phyloP scores from a whole-genome alignment of 768 basidiomycete species.

The Termitomyces sp. region DNA sequence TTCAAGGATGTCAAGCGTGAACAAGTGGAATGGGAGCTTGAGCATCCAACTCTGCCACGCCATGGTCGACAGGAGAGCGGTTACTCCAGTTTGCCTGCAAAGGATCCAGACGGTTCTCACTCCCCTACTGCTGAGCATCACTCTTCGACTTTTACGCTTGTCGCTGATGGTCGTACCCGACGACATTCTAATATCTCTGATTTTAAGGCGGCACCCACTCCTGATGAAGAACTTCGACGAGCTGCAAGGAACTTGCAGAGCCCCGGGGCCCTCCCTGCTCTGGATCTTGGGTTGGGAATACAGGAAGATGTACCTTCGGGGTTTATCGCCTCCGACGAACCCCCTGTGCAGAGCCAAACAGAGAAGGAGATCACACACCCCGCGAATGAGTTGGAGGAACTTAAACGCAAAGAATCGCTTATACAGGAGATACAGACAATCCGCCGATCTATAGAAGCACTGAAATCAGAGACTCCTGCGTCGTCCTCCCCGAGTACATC shows the following conservation, averaged over 20 bases:
- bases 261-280: conserved; percentile 54
- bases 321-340: conserved; percentile 51
- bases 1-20: conserved; percentile 64
- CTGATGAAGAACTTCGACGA: conserved; percentile 56
- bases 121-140: conserved; percentile 46
- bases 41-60: conserved; percentile 61
- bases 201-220: conserved; percentile 56
- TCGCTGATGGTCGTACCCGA: conserved; percentile 48
- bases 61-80: conserved; percentile 62
- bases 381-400: conserved; percentile 45
- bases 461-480: conserved; percentile 66
- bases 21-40: conserved; percentile 81
- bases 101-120: conserved; percentile 45
- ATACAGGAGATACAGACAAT: conserved; percentile 76
- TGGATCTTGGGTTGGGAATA: conserved; percentile 73
- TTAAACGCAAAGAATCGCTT: conserved; percentile 65
- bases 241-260: conserved; percentile 43
- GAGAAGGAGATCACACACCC: conserved; percentile 23
- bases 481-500: conserved; percentile 60
- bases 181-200: conserved; percentile 68
- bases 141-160: conserved; percentile 46
- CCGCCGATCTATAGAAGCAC: conserved; percentile 69
- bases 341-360: conserved; percentile 4
- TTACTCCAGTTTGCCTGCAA: conserved; percentile 59
- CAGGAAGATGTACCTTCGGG: conserved; percentile 68